A percentile compares a stretch with the other conserved stretches of the same genome.
Conservation (phyloP, 495 filamentous ascomycete species). For the Sordaria brevicollis region DNA sequence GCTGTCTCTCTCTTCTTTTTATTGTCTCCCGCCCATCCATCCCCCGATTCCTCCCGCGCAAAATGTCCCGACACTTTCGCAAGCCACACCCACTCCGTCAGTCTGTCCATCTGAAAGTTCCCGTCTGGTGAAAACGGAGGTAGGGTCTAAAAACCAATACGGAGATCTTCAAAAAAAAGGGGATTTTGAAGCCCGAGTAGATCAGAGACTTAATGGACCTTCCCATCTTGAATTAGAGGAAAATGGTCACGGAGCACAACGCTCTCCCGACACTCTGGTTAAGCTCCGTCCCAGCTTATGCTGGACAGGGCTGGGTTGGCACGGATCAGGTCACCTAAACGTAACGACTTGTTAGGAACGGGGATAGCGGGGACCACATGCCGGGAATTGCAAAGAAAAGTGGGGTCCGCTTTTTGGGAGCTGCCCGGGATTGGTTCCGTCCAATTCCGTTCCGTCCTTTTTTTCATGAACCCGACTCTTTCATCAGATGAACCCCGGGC, state of each 20-base stretch:
- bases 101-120: not conserved
- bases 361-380: not conserved
- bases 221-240: not conserved
- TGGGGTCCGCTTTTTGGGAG: not conserved
- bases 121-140: not conserved
- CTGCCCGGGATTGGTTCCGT: not conserved
- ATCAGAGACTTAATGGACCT: conserved; percentile 2
- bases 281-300: conserved; percentile 1
- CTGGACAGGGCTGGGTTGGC: not conserved
- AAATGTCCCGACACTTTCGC: not conserved
- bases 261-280: conserved; percentile 3
- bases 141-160: not conserved
- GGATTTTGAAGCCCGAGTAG: too few species aligned
- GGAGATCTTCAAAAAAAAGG: not conserved
- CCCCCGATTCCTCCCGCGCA: not conserved
- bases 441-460: not conserved
- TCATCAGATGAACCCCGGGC: not conserved
- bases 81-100: not conserved
- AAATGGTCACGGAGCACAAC: not conserved
- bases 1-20: not conserved
- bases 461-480: not conserved
- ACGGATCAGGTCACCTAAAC: too few species aligned
- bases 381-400: not conserved
- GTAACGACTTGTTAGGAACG: not conserved
- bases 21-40: not conserved